Conservation (phyloP, 345 rosid genomes). For the Eucalyptus victrix region DNA sequence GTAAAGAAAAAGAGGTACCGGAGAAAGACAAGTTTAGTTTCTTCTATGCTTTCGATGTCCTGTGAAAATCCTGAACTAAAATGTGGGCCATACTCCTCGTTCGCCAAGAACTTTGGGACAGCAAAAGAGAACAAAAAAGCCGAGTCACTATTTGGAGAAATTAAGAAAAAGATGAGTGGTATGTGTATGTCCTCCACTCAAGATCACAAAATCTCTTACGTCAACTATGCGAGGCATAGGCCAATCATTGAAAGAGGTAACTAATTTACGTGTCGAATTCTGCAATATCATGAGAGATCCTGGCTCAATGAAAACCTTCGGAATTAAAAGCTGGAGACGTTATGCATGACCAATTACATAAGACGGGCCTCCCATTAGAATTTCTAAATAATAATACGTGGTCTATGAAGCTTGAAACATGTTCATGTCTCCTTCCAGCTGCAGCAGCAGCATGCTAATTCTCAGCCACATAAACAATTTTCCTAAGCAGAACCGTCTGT, state of each 20-base stretch:
- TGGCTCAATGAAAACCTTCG: background rate
- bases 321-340: background rate
- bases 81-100: background rate
- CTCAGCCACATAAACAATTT: background rate
- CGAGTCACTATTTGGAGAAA: background rate
- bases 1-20: too few species aligned
- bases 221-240: background rate
- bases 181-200: background rate
- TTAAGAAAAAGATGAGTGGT: background rate
- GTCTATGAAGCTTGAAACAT: background rate
- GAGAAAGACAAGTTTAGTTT: background rate
- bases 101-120: background rate
- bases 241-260: background rate
- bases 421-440: background rate
- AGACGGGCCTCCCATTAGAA: background rate
- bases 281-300: background rate
- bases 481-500: background rate
- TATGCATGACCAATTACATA: background rate
- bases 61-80: background rate
- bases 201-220: background rate
- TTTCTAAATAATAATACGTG: background rate
- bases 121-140: background rate
- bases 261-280: background rate
- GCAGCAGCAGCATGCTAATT: background rate
- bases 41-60: background rate